Evolutionary conservation across 163 green algal genomes (phyloP).

Genomic region (Scenedesmus sp.): DNA sequence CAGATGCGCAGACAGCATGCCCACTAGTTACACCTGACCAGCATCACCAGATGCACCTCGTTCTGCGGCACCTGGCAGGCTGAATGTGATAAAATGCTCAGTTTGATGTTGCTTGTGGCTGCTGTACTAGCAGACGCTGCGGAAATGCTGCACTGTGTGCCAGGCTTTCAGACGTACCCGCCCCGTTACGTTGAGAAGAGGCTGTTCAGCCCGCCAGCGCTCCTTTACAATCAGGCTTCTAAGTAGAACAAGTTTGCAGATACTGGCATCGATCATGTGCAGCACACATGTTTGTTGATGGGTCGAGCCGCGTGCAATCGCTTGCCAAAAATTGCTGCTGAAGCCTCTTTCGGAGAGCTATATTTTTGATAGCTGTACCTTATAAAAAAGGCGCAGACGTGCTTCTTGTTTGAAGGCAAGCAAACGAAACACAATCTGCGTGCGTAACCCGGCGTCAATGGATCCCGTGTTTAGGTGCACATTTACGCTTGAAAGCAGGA

Average conservation of each 20-base stretch:
- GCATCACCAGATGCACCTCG: neutral
- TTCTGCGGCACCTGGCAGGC: neutral
- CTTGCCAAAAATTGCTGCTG: neutral
- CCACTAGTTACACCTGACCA: neutral
- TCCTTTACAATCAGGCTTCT: neutral
- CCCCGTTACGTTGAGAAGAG: neutral
- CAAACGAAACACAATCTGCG: neutral
- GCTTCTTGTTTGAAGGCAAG: neutral
- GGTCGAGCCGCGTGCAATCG: neutral
- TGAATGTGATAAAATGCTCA: neutral
- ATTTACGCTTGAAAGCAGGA: too few relatives aligned
- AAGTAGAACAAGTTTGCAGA: neutral
- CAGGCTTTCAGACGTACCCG: neutral
- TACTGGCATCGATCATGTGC: neutral
- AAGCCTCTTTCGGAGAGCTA: too few relatives aligned
- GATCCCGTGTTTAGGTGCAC: too few relatives aligned
- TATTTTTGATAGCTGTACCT: too few relatives aligned
- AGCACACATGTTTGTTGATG: neutral
- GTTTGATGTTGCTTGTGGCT: neutral
- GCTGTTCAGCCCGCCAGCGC: neutral
- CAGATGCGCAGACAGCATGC: neutral
- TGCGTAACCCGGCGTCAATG: too few relatives aligned
- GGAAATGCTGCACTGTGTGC: neutral
- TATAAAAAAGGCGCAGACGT: too few relatives aligned
- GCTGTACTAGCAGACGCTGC: neutral